These are phyloP conservation scores for Chalciporus sp. DNA, from an alignment of 1,284 basidiomycete genomes.

Conservation along the genomic window DNA sequence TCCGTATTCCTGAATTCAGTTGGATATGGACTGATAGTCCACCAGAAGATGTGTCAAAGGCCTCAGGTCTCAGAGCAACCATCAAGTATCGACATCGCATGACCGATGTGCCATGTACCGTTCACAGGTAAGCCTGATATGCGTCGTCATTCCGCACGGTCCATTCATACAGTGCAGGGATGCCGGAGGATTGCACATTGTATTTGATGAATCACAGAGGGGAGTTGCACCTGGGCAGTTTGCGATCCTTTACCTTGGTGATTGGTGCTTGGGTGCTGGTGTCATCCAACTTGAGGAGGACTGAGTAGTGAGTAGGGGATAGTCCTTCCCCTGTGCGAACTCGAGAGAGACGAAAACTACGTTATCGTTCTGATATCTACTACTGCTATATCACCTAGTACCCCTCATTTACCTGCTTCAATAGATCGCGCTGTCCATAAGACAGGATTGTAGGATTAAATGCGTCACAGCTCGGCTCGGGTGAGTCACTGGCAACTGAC, in stretches of 20 bases:
- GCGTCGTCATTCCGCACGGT: not conserved
- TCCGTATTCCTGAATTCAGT: slow-evolving; percentile 56
- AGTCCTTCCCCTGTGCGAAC: not conserved
- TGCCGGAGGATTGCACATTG: slow-evolving; percentile 39
- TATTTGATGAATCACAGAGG: slow-evolving; percentile 61
- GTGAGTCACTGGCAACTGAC: no score
- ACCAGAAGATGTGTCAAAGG: slow-evolving; percentile 46
- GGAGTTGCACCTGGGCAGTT: slow-evolving; percentile 84
- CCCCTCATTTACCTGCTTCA: no score
- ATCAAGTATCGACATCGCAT: slow-evolving; percentile 79
- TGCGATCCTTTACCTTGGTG: slow-evolving; percentile 70
- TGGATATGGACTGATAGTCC: slow-evolving; percentile 78
- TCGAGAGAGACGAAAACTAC: not conserved
- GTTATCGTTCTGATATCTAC: no score
- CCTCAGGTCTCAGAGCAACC: slow-evolving; percentile 48
- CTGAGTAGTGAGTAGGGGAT: not conserved
- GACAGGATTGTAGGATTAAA: no score
- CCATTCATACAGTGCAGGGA: slow-evolving; percentile 19
- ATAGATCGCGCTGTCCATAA: no score
- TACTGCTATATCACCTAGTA: no score
- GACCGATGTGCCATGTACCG: slow-evolving; percentile 53
- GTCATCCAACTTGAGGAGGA: slow-evolving; percentile 44
- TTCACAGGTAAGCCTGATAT: slow-evolving; percentile 25
- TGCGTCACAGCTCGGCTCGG: no score
- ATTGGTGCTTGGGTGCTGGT: slow-evolving; percentile 87